Evolutionary conservation across 2,329 filamentous ascomycete genomes (phyloP), one percentile per base, ranked within the genome.

Genomic region (Sodiomyces alkalinus): DNA sequence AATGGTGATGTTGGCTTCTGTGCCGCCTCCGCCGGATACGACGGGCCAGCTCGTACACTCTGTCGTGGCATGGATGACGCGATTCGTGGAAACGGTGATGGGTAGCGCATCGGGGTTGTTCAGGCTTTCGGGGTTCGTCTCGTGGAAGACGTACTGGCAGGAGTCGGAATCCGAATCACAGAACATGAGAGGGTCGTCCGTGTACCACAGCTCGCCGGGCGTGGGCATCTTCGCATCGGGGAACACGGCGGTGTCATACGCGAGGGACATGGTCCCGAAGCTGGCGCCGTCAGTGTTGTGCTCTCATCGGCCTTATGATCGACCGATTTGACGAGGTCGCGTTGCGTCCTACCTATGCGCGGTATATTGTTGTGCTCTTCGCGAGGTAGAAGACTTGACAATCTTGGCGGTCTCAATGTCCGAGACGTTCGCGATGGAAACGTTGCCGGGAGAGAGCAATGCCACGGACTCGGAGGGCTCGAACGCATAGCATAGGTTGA

Each of bases 401-500:
- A 40, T 28, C 23, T 39, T 49, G 17, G 27, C 40, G 21, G 43
- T 50, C 35, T 48, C 48, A 32, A 55, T 48, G 19, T 32, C 41
- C 6, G 40, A 41, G 44, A 63, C 40, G 28, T 54, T 42, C 1
- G 58, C 41, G 4, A 59, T 41, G 0, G 47, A 42, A 1, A 60
- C 48, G 7, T 44, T 41, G 1, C 56, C 57, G 0, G 43, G 39
- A 2, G 26, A 37, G 2, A 52, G 42, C 5, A 57, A 33, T 4
- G 54, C 44, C 2, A 39, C 27, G 0, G 39, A 44, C 13, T 49
- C 43, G n/a, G 54, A 48, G 2, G 46, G 37, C 11, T 59, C 56
- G 23, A 56, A 51, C 1, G 53, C 47, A 32, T 60, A 63, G 1
- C 52, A 53, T 3, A 63, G 41, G 13, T 51, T 53, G 0, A 63